Conservation (phyloP, 148 eudicot genomes). For the Persicaria maculosa region DNA sequence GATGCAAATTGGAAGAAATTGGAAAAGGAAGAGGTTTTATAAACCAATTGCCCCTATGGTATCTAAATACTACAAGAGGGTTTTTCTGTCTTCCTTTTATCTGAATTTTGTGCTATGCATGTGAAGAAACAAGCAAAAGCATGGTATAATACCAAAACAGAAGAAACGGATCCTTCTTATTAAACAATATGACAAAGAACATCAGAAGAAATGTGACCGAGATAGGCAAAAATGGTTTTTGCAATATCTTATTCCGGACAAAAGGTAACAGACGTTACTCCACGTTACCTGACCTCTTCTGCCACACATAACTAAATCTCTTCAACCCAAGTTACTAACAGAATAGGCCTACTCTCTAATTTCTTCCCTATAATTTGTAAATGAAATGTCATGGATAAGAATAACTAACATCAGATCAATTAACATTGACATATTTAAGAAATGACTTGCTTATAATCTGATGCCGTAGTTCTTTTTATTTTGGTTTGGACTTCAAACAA, state of each 20-base stretch:
- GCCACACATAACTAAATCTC: not conserved
- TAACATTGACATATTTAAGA: too few species aligned
- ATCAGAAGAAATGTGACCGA: not conserved
- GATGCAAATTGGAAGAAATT: not conserved
- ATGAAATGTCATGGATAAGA: too few species aligned
- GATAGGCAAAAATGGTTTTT: not conserved
- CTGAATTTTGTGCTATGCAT: not conserved
- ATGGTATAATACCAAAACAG: not conserved
- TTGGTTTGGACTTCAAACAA: not conserved
- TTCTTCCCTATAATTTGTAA: too few species aligned
- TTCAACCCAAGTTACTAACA: not conserved
- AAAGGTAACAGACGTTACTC: not conserved
- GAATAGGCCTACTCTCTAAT: not conserved
- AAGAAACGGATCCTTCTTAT: not conserved
- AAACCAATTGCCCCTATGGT: not conserved
- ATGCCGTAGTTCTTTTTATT: too few species aligned
- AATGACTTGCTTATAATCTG: too few species aligned
- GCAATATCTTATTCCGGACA: not conserved
- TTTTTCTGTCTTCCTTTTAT: not conserved
- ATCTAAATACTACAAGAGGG: not conserved
- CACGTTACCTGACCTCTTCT: not conserved
- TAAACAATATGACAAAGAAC: not conserved
- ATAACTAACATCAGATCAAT: too few species aligned
- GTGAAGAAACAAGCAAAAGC: not conserved
- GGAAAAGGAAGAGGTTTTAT: not conserved